These are phyloP conservation scores for Penicillium verhagenii DNA, from an alignment of 495 filamentous ascomycete genomes.

Conservation along the genomic window DNA sequence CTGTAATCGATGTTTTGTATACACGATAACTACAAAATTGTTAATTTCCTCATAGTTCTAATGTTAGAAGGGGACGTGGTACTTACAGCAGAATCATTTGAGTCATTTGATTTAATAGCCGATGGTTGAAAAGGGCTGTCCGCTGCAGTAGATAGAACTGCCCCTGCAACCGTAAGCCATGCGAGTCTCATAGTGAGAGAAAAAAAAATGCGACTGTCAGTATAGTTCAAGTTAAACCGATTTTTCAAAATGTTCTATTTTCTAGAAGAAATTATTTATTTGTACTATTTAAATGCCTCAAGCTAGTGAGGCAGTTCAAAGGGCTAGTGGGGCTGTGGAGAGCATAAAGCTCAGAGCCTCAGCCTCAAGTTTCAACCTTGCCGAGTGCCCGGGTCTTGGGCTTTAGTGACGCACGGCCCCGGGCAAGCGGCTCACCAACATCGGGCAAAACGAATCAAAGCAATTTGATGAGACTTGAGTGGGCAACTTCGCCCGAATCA, in stretches of 20 bases:
- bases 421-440: background rate
- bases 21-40: background rate
- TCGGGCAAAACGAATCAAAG: background rate
- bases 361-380: background rate
- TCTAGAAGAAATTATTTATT: background rate
- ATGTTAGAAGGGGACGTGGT: background rate
- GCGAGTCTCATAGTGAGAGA: background rate
- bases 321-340: background rate
- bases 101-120: background rate
- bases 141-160: background rate
- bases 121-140: background rate
- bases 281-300: background rate
- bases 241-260: background rate
- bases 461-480: background rate
- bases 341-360: too few species aligned
- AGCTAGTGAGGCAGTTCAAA: background rate
- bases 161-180: background rate
- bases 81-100: background rate
- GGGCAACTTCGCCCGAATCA: background rate
- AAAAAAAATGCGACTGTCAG: background rate
- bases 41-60: background rate
- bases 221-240: background rate
- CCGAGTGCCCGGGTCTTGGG: too few species aligned
- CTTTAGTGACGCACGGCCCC: too few species aligned
- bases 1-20: background rate